Percentiles rank a stretch among this genome's conserved stretches.
Evolutionary conservation across 306 rosid genomes (phyloP).

Genomic region (Lathyrus sativus): DNA sequence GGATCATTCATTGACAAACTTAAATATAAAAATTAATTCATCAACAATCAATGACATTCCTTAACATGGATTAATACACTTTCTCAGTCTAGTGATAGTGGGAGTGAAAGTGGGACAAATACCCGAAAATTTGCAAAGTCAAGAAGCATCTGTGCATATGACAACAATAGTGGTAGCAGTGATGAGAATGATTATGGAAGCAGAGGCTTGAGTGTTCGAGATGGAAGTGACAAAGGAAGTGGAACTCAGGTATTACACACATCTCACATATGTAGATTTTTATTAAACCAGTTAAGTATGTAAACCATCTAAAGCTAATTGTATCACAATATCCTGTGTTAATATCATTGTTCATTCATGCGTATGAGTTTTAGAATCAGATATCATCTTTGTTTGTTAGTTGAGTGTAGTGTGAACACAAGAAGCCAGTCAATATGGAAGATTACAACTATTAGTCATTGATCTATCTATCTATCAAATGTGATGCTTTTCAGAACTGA

Average conservation of each 20-base stretch:
- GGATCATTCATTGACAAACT: conserved; percentile 34
- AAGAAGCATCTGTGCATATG: conserved; percentile 47
- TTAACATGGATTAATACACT: conserved; percentile 37
- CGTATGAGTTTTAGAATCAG: conserved; percentile 9
- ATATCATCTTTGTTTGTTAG: conserved; percentile 27
- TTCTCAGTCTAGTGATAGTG: conserved; percentile 71
- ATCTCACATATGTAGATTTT: conserved; percentile 17
- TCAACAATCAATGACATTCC: conserved; percentile 33
- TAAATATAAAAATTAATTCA: conserved; percentile 30
- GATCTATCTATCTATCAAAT: too few relatives aligned
- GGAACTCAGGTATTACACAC: conserved; percentile 62
- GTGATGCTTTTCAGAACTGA: too few relatives aligned
- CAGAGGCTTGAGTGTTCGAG: conserved; percentile 47
- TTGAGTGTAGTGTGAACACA: too few relatives aligned
- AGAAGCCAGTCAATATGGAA: too few relatives aligned
- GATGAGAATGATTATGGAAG: conserved; percentile 61
- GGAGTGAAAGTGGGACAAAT: conserved; percentile 62
- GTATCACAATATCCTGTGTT: conserved; percentile 15
- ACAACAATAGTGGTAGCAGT: conserved; percentile 59
- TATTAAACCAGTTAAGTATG: conserved; percentile 9
- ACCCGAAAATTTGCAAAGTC: conserved; percentile 52
- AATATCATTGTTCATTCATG: conserved; percentile 29
- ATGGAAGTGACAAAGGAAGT: conserved; percentile 69
- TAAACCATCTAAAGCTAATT: background rate
- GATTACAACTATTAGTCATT: too few relatives aligned